A percentile compares a stretch with the other conserved stretches of the same genome.
Conservation (phyloP, 345 rosid species). For the Kernera saxatilis region DNA sequence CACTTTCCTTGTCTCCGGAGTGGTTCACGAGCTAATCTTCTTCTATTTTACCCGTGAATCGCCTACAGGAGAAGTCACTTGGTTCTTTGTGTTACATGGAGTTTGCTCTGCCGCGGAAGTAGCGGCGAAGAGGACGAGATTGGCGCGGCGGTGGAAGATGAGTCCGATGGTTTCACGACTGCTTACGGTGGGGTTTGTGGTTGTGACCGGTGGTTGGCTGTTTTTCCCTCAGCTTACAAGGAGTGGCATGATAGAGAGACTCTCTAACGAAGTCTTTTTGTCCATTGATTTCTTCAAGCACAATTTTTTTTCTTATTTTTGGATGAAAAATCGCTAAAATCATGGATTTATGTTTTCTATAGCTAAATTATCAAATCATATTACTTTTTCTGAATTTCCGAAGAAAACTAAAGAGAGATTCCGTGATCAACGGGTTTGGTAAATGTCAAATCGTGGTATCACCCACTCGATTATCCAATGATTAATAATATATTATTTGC, state of each 20-base stretch:
- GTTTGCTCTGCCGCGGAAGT: constrained; percentile 14
- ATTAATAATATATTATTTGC: not conserved
- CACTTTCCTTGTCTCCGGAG: constrained; percentile 30
- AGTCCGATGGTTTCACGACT: constrained; percentile 4
- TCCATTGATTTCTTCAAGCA: not conserved
- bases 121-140: constrained; percentile 21
- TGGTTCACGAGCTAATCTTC: constrained; percentile 31
- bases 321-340: not conserved
- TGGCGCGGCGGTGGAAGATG: not conserved
- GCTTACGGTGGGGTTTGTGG: constrained; percentile 31
- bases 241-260: not conserved
- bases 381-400: not conserved
- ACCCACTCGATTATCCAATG: not conserved
- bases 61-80: constrained; percentile 35
- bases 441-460: not conserved
- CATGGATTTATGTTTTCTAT: not conserved
- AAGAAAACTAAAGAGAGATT: not conserved
- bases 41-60: constrained; percentile 12
- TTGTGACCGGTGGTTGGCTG: constrained; percentile 28
- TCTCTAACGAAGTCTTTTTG: constrained; percentile 9
- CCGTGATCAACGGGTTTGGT: not conserved
- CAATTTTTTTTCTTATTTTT: not conserved
- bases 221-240: constrained; percentile 36
- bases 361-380: not conserved
- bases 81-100: constrained; percentile 35